These are phyloP conservation scores for Cryptomeria japonica DNA, from an alignment of 75 land plant species.

Conservation along the genomic window DNA sequence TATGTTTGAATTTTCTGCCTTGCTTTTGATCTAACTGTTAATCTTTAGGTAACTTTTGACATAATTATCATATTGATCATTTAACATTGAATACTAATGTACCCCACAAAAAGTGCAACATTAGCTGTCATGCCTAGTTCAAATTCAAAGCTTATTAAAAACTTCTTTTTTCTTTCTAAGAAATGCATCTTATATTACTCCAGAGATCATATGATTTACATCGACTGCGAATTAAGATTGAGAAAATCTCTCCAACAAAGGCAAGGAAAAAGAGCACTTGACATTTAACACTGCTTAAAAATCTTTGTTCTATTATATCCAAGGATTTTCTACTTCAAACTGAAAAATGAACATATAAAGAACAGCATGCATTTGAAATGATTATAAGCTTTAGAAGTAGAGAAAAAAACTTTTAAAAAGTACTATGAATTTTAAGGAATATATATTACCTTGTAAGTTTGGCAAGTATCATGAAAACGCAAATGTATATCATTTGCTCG, in stretches of 20 bases:
- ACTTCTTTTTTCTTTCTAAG: no score
- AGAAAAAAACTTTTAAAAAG: background rate
- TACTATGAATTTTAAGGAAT: background rate
- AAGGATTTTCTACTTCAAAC: background rate
- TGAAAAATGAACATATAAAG: background rate
- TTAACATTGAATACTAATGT: background rate
- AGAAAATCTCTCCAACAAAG: background rate
- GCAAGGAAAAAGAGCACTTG: background rate
- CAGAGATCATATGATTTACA: background rate
- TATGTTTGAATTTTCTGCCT: background rate
- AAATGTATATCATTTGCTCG: constrained; percentile 82
- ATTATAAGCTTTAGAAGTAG: background rate
- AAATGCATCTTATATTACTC: background rate
- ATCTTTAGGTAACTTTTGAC: background rate
- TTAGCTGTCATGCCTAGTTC: background rate
- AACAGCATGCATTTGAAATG: background rate
- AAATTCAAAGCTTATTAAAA: background rate
- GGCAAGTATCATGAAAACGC: constrained; percentile 84
- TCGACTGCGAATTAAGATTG: background rate
- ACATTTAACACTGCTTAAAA: background rate
- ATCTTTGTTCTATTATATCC: background rate
- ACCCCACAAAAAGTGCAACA: background rate
- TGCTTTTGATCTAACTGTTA: background rate
- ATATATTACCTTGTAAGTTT: constrained; percentile 77
- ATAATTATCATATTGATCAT: background rate